Conservation (phyloP, 306 rosid species). For the Lupinus albus region DNA sequence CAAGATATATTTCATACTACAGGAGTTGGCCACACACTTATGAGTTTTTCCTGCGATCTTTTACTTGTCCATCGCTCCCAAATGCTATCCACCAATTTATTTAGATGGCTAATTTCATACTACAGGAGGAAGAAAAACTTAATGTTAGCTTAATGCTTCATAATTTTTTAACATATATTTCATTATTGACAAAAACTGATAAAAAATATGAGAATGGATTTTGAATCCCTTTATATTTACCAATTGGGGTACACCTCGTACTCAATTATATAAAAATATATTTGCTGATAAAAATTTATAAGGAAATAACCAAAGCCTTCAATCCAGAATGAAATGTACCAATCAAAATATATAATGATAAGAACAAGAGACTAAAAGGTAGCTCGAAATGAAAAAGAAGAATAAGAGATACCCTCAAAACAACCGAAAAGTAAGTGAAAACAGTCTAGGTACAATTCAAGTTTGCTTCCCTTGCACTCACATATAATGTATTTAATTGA, state of each 20-base stretch:
- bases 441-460: conserved; percentile 27
- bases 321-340: neutral
- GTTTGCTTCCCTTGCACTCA: conserved; percentile 58
- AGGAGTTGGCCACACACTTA: conserved; percentile 54
- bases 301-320: conserved; percentile 30
- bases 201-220: too few relatives aligned
- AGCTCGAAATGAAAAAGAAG: conserved; percentile 5
- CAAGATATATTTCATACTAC: conserved; percentile 24
- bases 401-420: neutral
- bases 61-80: conserved; percentile 89
- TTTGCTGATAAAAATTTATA: conserved; percentile 2
- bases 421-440: conserved; percentile 3
- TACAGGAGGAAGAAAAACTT: conserved; percentile 51
- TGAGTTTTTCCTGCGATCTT: conserved; percentile 58
- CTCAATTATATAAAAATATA: too few relatives aligned
- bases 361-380: conserved; percentile 1
- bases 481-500: conserved; percentile 87
- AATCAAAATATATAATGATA: conserved; percentile 6
- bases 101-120: conserved; percentile 88
- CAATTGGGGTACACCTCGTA: too few relatives aligned
- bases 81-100: conserved; percentile 92
- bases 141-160: conserved; percentile 29
- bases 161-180: too few relatives aligned
- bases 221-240: too few relatives aligned
- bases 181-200: too few relatives aligned